phyloP scores from a whole-genome alignment of 805 yeast genomes.

The Candida easanensis region DNA sequence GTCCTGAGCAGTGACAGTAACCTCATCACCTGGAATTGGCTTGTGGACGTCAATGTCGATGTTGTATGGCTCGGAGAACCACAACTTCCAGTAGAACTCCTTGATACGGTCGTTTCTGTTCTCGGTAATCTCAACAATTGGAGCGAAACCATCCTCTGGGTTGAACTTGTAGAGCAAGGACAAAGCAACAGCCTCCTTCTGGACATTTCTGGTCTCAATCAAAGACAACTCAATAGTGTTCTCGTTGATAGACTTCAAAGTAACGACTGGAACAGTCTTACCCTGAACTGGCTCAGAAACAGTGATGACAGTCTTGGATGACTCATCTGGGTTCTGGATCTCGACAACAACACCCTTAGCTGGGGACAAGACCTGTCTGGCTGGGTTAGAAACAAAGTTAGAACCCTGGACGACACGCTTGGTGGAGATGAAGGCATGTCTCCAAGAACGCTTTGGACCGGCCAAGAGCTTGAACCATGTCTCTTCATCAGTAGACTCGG shows the following conservation, averaged over 20 bases:
- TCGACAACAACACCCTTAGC: constrained; percentile 59
- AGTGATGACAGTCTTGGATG: constrained; percentile 56
- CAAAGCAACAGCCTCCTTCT: constrained; percentile 68
- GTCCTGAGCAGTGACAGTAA: constrained; percentile 67
- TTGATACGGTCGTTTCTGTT: constrained; percentile 92
- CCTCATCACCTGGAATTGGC: constrained; percentile 66
- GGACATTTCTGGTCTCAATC: constrained; percentile 87
- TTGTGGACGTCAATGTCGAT: constrained; percentile 66
- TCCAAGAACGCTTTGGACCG: constrained; percentile 79
- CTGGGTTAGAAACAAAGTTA: constrained; percentile 76
- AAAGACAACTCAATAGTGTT: constrained; percentile 64
- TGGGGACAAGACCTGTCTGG: constrained; percentile 79
- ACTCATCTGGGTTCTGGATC: constrained; percentile 49
- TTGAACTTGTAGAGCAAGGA: constrained; percentile 75
- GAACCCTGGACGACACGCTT: constrained; percentile 82
- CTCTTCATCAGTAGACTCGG: constrained; percentile 31
- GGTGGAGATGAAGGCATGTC: constrained; percentile 83
- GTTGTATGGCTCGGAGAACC: constrained; percentile 75
- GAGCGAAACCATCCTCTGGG: constrained; percentile 92
- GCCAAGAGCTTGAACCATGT: constrained; percentile 82
- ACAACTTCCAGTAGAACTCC: constrained; percentile 94
- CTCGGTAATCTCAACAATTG: constrained; percentile 84
- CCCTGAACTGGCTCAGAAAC: constrained; percentile 75
- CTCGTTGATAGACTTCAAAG: constrained; percentile 49
- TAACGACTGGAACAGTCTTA: constrained; percentile 61